These are phyloP conservation scores for Globisporangium orthogonon DNA, from an alignment of 352 stramenopile genomes.

Conservation along the genomic window DNA sequence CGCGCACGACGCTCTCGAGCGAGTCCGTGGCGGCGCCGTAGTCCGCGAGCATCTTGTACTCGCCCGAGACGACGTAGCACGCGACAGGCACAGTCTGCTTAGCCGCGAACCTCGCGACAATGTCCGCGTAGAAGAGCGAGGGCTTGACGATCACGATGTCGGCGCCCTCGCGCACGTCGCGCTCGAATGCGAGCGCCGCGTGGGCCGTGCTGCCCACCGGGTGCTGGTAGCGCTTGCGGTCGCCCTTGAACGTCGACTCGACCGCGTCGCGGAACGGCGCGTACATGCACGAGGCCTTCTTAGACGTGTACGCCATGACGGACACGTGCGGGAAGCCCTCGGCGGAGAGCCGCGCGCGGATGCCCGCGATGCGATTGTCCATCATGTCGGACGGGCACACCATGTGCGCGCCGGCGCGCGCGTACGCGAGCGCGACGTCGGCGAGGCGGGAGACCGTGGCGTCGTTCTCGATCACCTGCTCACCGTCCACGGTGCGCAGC, in stretches of 20 bases:
- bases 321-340: constrained; percentile 97
- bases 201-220: constrained; percentile 81
- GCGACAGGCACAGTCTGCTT: constrained; percentile 93
- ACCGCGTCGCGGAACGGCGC: constrained; percentile 96
- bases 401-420: constrained; percentile 95
- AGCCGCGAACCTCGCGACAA: constrained; percentile 92
- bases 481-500: constrained; percentile 85
- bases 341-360: constrained; percentile 93
- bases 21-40: constrained; percentile 80
- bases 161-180: constrained; percentile 87
- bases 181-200: constrained; percentile 68
- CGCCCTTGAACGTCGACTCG: constrained; percentile 93
- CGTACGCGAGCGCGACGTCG: constrained; percentile 93
- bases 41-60: constrained; percentile 99
- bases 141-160: constrained; percentile 99
- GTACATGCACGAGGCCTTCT: constrained; percentile 96
- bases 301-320: constrained; percentile 99
- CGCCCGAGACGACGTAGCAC: constrained; percentile 98
- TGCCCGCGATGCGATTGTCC: constrained; percentile 95
- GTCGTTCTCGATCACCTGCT: constrained; percentile 96
- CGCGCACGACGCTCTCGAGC: constrained; percentile 79
- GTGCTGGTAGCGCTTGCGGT: constrained; percentile 97
- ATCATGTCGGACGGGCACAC: constrained; percentile 96
- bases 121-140: constrained; percentile 97
- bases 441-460: constrained; percentile 94